These are phyloP conservation scores for Crotalaria pallida DNA, from an alignment of 306 rosid genomes.

Conservation along the genomic window DNA sequence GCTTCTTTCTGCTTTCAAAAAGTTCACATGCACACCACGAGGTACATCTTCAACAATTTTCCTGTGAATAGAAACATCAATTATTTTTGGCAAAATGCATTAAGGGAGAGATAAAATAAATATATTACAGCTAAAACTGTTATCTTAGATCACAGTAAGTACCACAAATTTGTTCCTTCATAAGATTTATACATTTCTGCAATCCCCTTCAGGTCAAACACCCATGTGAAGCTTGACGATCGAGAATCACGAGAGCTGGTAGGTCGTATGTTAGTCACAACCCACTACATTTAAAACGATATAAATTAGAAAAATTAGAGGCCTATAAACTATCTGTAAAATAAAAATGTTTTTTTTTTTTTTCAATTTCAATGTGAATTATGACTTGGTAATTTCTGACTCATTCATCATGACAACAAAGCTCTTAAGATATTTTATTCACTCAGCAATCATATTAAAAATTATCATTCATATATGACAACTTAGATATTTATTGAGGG, in stretches of 20 bases:
- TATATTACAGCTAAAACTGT: background rate
- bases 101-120: background rate
- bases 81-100: conserved; percentile 1
- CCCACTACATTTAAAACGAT: conserved; percentile 62
- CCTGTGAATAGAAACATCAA: conserved; percentile 36
- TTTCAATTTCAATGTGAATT: background rate
- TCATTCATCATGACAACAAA: conserved; percentile 3
- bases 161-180: conserved; percentile 90
- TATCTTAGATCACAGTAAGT: conserved; percentile 17
- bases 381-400: background rate
- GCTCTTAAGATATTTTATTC: background rate
- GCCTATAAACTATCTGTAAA: background rate
- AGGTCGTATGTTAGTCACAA: conserved; percentile 81
- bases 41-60: conserved; percentile 95
- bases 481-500: background rate
- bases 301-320: background rate
- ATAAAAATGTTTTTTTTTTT: conserved; percentile 2
- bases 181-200: conserved; percentile 85
- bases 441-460: background rate
- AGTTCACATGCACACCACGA: conserved; percentile 87
- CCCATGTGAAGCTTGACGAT: conserved; percentile 67
- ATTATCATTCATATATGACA: background rate
- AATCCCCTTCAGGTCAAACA: conserved; percentile 77
- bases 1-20: conserved; percentile 98
- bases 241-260: conserved; percentile 39